Base-by-base conservation (phyloP, 106 monocot species). In the Gastrodia elata region DNA sequence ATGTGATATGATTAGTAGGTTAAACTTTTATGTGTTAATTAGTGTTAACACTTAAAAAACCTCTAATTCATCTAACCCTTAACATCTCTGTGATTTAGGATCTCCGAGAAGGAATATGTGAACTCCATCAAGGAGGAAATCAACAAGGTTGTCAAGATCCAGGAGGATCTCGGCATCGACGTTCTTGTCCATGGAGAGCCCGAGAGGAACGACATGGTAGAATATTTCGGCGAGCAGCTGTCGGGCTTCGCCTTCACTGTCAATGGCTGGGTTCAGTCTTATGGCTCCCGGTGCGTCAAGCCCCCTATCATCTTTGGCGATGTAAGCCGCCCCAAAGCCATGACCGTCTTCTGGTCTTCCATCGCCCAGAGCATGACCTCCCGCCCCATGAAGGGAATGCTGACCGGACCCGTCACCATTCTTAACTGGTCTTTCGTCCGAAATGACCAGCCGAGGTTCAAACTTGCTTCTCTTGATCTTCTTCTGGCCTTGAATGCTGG, bases 141-240 rank as follows among this genome's bases (percentile, higher is more conserved):
- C 35, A 77, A 59, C 77, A 77, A 77, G 58, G 77, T 77, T 59
- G 77, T 77, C 38, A 77, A 77, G 70, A 69, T 76, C 49, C 76
- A 76, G 27, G 76, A 76, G 68, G 76, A 68, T 34, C 33, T 76
- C 35, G 76, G 69, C 38, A 76, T 76, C 20, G 76, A 76, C 69
- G 76, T 76, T 46, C 76, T 76, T 28, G 76, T 76, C 38, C 77
- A 77, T 33, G 77, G 77, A 39, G 77, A 77, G 58, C 77, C 77
- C 28, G 77, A 77, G 78, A 78, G 78, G 41, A 78, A 78, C 36
- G 78, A 78, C n/a, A 78, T 78, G 78, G 78, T 78, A 8, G 78
- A 78, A 43, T 78, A 78, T 70, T 78, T 78, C 43, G 78, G 78
- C 18, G 78, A 78, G 72, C 78, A 78, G 20, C 48, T 78, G 20